phyloP scores from a whole-genome alignment of 139 green algal species.

The Gonium pectorale region DNA sequence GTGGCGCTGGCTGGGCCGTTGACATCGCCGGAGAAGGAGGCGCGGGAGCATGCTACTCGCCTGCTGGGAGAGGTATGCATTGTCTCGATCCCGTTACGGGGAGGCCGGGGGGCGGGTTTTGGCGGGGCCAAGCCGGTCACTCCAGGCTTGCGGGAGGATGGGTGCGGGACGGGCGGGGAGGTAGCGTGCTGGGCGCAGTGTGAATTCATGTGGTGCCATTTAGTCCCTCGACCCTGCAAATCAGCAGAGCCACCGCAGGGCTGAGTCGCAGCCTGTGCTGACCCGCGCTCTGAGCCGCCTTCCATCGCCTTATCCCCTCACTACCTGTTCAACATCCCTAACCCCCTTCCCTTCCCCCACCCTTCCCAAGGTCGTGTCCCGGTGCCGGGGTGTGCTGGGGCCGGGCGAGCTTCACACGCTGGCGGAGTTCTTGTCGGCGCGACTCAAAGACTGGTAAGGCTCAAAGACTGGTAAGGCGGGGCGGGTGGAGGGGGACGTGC shows the following conservation, averaged over 20 bases:
- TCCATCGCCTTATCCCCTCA: not conserved
- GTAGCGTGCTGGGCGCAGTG: too few relatives aligned
- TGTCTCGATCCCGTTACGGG: too few relatives aligned
- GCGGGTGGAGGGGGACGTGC: not conserved
- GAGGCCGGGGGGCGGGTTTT: not conserved
- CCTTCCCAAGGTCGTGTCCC: not conserved
- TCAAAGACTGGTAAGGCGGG: not conserved
- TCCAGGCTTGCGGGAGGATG: not conserved
- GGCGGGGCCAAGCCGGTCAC: not conserved
- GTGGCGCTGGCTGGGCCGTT: not conserved
- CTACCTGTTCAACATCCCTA: too few relatives aligned
- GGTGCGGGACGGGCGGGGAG: not conserved
- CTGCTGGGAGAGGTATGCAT: conserved; percentile 31
- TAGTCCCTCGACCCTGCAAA: not conserved
- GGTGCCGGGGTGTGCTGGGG: not conserved
- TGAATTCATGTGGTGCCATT: too few relatives aligned
- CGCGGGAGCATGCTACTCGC: conserved; percentile 18
- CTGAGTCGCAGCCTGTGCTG: not conserved
- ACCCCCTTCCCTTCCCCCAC: not conserved
- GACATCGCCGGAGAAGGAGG: conserved; percentile 37
- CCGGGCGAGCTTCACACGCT: conserved; percentile 31
- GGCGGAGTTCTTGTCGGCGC: conserved; percentile 24
- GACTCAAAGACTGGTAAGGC: conserved; percentile 27
- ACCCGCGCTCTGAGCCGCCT: not conserved
- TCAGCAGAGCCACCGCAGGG: not conserved